phyloP scores from a whole-genome alignment of 2,329 filamentous ascomycete genomes.

The Colletotrichum eleusines region DNA sequence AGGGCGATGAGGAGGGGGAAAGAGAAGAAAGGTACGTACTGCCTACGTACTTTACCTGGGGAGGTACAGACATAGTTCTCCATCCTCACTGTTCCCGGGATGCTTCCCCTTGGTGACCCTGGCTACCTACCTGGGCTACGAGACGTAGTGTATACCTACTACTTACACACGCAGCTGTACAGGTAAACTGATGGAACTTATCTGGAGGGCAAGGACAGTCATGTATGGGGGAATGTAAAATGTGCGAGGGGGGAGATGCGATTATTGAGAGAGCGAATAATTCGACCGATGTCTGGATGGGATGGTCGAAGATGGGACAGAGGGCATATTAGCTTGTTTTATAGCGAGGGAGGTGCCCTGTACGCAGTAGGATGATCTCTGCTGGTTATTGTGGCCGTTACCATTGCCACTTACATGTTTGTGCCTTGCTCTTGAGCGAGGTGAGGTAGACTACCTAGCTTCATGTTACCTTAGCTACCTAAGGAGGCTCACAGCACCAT shows the following conservation, averaged over 20 bases:
- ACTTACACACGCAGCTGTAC: neutral
- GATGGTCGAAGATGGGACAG: slow-evolving; percentile 40
- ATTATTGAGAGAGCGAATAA: slow-evolving; percentile 18
- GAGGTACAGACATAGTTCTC: neutral
- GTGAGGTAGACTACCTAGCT: neutral
- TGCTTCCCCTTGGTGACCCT: neutral
- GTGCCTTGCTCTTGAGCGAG: neutral
- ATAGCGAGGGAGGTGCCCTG: slow-evolving; percentile 17
- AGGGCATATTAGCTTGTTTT: slow-evolving; percentile 15
- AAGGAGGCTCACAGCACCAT: too few relatives aligned
- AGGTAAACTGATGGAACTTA: neutral
- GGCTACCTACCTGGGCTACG: neutral
- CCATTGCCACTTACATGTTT: neutral
- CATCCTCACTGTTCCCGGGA: neutral
- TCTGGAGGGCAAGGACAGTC: neutral
- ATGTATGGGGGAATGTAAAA: neutral
- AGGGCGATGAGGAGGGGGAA: neutral
- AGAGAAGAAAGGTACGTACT: neutral
- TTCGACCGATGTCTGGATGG: slow-evolving; percentile 25
- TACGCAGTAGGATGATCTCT: neutral
- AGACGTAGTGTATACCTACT: neutral
- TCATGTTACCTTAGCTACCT: neutral
- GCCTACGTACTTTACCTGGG: too few relatives aligned
- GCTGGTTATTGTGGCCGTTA: neutral
- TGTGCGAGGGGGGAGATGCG: neutral